Evolutionary conservation across 148 eudicot genomes (phyloP).

Genomic region (Silene conica): DNA sequence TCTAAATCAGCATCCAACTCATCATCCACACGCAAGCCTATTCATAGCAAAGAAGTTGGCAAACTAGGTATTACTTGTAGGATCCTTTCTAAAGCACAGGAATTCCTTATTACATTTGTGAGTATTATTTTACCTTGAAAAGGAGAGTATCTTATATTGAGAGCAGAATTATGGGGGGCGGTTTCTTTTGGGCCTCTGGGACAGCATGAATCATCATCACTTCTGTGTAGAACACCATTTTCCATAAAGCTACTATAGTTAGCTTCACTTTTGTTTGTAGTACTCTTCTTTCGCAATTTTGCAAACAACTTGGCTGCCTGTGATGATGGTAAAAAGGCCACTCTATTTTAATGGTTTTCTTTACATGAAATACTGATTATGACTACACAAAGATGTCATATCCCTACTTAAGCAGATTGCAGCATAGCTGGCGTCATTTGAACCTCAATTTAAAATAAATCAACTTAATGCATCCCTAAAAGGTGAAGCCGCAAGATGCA

Average conservation of each 20-base stretch:
- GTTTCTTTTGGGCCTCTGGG: slow-evolving; percentile 22
- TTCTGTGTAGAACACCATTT: slow-evolving; percentile 21
- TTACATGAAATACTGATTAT: neutral
- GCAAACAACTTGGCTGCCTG: slow-evolving; percentile 59
- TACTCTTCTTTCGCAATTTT: slow-evolving; percentile 42
- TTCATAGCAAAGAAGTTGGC: slow-evolving; percentile 18
- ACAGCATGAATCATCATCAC: slow-evolving; percentile 20
- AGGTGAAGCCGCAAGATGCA: neutral
- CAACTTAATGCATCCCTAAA: neutral
- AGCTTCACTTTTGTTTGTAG: slow-evolving; percentile 28
- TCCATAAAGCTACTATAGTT: slow-evolving; percentile 27
- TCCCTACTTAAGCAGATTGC: neutral
- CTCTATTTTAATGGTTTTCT: neutral
- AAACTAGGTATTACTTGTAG: slow-evolving; percentile 20
- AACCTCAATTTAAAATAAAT: neutral
- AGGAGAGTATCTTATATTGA: slow-evolving; percentile 19
- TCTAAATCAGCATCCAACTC: slow-evolving; percentile 28
- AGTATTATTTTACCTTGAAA: slow-evolving; percentile 18
- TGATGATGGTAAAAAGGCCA: slow-evolving; percentile 20
- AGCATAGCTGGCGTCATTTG: neutral
- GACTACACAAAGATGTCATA: neutral
- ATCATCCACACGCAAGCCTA: slow-evolving; percentile 22
- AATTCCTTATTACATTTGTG: slow-evolving; percentile 11
- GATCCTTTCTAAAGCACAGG: slow-evolving; percentile 12
- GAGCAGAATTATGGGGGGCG: slow-evolving; percentile 11